Conservation (phyloP, 1,284 basidiomycete genomes). For the Ganoderma lucidum region DNA sequence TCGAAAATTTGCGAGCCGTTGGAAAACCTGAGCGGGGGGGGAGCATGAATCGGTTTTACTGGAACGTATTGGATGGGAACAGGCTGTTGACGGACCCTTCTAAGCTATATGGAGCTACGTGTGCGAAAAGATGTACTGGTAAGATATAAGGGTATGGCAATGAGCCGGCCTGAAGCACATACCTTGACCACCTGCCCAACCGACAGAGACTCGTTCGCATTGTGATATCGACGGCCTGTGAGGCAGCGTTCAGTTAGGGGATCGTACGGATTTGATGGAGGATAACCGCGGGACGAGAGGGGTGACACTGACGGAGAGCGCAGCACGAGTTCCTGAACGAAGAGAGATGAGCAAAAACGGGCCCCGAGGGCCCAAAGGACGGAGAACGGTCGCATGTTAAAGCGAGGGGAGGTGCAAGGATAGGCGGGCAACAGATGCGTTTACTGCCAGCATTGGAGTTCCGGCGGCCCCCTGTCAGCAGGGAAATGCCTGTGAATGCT, state of each 20-base stretch:
- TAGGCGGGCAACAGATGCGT: neutral
- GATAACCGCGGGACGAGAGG: neutral
- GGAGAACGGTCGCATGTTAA: neutral
- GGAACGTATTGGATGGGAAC: neutral
- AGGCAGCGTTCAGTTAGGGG: neutral
- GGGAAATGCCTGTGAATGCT: neutral
- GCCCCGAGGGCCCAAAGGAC: neutral
- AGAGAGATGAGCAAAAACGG: neutral
- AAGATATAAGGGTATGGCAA: neutral
- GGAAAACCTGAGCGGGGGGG: neutral
- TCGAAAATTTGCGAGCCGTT: neutral
- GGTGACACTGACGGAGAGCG: neutral
- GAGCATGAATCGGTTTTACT: neutral
- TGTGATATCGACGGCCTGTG: neutral
- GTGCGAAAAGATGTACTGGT: neutral
- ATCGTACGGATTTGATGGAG: neutral
- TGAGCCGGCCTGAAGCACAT: neutral
- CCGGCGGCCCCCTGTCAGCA: neutral
- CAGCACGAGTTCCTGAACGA: neutral
- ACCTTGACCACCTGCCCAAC: neutral
- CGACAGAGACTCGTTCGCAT: neutral
- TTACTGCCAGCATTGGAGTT: neutral
- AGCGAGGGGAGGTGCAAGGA: neutral
- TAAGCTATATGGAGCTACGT: neutral
- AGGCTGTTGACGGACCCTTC: neutral